Conservation (phyloP, 441 rosid species). For the Croton laevigatus region DNA sequence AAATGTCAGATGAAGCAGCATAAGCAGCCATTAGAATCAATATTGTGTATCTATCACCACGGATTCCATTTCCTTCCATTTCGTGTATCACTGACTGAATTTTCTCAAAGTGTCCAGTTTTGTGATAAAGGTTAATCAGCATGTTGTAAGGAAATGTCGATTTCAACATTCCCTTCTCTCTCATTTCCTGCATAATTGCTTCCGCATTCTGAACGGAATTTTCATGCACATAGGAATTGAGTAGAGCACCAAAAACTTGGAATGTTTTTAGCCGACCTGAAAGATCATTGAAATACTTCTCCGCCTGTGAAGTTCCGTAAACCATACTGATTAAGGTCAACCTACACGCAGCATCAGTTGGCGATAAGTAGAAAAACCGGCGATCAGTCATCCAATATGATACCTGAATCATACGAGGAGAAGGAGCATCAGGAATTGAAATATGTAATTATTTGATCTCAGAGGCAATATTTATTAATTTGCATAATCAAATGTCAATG, state of each 20-base stretch:
- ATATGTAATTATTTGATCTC: no score
- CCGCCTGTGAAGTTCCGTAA: constrained; percentile 25
- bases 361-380: not conserved
- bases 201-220: constrained; percentile 31
- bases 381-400: constrained; percentile 30
- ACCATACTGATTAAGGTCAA: constrained; percentile 23
- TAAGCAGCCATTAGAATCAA: constrained; percentile 15
- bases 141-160: constrained; percentile 26
- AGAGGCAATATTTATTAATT: no score
- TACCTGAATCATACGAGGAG: constrained; percentile 13
- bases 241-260: constrained; percentile 32
- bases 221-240: constrained; percentile 24
- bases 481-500: no score
- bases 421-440: not conserved
- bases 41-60: constrained; percentile 21
- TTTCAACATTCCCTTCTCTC: constrained; percentile 22
- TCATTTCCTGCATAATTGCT: constrained; percentile 34
- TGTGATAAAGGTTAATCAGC: constrained; percentile 31
- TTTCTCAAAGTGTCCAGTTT: constrained; percentile 27
- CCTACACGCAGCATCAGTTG: constrained; percentile 20
- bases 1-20: constrained; percentile 20
- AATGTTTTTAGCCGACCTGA: constrained; percentile 17
- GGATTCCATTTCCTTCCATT: constrained; percentile 31
- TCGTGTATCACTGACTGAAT: constrained; percentile 29
- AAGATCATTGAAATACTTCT: constrained; percentile 21